Evolutionary conservation across 345 rosid genomes (phyloP).

Genomic region (Geranium brycei): DNA sequence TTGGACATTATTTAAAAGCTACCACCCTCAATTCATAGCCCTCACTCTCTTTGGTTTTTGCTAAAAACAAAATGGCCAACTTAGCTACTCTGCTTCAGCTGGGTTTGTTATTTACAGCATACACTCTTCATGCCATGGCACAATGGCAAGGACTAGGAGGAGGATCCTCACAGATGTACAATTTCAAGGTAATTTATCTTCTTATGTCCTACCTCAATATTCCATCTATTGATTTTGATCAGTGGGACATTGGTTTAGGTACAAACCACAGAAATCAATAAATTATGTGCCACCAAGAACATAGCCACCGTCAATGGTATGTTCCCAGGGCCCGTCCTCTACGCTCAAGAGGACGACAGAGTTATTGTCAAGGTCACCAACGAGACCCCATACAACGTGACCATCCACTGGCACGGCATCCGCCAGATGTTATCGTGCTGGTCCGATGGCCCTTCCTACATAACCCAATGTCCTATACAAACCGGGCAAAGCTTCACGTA

Average conservation of each 20-base stretch:
- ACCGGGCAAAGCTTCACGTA: constrained; percentile 63
- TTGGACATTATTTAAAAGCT: no score
- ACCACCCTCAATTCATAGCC: no score
- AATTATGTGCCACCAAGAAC: constrained; percentile 47
- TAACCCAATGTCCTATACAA: constrained; percentile 80
- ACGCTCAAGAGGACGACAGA: constrained; percentile 68
- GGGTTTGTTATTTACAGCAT: no score
- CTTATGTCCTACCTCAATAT: no score
- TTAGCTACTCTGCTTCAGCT: no score
- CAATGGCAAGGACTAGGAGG: no score
- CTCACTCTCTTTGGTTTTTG: no score
- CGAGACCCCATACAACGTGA: constrained; percentile 55
- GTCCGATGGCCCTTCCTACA: constrained; percentile 84
- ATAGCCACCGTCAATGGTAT: constrained; percentile 56
- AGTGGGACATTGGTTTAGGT: constrained; percentile 20
- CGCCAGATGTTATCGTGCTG: constrained; percentile 72
- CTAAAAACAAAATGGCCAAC: no score
- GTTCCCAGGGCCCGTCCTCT: constrained; percentile 64
- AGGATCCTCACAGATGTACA: no score
- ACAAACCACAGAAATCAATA: constrained; percentile 40
- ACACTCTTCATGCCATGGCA: no score
- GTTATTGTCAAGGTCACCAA: constrained; percentile 55
- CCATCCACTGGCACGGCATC: constrained; percentile 94
- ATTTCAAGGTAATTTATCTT: no score
- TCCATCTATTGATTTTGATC: no score